Evolutionary conservation across 2,329 filamentous ascomycete genomes (phyloP), one percentile per base, ranked within the genome.

Genomic region (Pseudogymnoascus sp.): DNA sequence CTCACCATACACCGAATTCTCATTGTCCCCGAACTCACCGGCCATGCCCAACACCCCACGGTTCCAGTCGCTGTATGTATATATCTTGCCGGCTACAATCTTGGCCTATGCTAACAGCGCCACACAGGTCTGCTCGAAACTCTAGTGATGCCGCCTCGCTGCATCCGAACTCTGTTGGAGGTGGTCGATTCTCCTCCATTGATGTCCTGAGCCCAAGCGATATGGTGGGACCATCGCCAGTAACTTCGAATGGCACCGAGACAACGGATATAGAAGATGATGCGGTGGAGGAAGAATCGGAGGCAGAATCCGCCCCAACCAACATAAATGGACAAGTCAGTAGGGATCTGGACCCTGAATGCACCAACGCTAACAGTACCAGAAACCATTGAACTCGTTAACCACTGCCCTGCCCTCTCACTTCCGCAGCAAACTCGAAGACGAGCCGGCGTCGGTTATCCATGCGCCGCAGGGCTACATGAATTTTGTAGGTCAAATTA

Each of bases 391-490:
- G 17, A 33, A 35, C 21, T 26, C 33, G 17, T 33, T 86, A 15
- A 78, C 77, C 62, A 88, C 85, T 4, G 83, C 81, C 65, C 70
- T 88, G 9, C 76, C 84, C 2, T 83, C 85, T 44, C 78, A 80
- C 65, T 71, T 87, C 74, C 78, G 86, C 72, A 80, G 82, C 61
- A 77, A 78, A 62, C 82, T 83, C 23, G 87, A 86, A 66, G 91
- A 96, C 68, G 91, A 93, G 68, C 88, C 91, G 23, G 83, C 91
- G 62, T 97, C 93, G 1, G 93, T 96, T 63, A 96, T 97, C 69
- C 93, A 96, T 79, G 91, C 90, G 15, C 92, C 93, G 0, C 82
- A 91, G 67, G 90, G 88, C 66, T 97, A 95, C 75, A 83, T 85
- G 63, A 84, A 84, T 69, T 96, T 95, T 83, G 90, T 95, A 74